Base-by-base conservation (phyloP, 371 early-diverging fungal genomes). In the Actinomucor elegans region DNA sequence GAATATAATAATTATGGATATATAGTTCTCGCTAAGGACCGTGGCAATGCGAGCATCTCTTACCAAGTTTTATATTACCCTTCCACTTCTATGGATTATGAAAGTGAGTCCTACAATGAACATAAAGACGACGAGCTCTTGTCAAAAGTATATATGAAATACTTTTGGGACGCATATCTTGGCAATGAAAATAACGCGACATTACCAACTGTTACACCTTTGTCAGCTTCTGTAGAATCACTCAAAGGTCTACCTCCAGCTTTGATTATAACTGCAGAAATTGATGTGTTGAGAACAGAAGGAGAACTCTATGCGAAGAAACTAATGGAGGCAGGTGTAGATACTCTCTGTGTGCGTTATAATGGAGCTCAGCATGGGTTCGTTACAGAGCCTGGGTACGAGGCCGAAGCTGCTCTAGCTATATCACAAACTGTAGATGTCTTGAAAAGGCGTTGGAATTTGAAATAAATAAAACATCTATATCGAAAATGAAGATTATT, bases 61-160 rank as follows among this genome's bases (percentile, higher is more conserved):
- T 53, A 48, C 8, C 72, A 69, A 49, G 57, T 71, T 15, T 44
- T 71, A 14, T 52, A 60, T 21, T 75, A 75, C 38, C 75, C 75
- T 34, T 49, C 56, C 14, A 21, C 43, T 9, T 56, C 54, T 31
- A 24, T 24, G 8, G 37, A 60, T 23, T 61, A 59, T 48, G 32
- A 57, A 9, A 66, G 42, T 20, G 58, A 41, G 35, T 71, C 61
- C 1, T 69, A 62, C 41, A 23, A 51, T 20, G 20, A 29, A 32
- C 42, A 52, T 24, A 48, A 49, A 2, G 31, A 60, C 17, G 48
- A 58, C 21, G 20, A 40, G 9, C 46, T 51, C 18, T 46, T 65
- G 28, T 52, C 59, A 10, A 27, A 48, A 15, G 17, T 23, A 1
- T 44, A 42, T 12, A 62, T 58, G 67, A 14, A 42, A 10, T 62